Base-by-base conservation (phyloP, 768 basidiomycete genomes). In the Leucogyrophana mollusca region DNA sequence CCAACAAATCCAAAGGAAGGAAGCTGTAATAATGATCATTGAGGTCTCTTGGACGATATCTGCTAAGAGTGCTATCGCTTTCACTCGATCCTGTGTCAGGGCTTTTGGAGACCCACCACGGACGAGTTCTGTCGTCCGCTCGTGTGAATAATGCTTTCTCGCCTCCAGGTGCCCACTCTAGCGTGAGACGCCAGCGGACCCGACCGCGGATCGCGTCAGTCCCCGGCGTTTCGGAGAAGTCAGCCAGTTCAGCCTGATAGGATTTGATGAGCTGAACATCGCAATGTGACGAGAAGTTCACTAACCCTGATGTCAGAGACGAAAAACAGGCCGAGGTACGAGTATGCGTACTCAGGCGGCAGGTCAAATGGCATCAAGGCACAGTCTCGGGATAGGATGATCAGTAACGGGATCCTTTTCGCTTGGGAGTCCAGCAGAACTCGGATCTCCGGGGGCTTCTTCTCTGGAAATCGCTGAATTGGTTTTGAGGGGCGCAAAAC, bases 121-220 rank as follows among this genome's bases (percentile, higher is more conserved):
- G 61, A 35, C 25, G 46, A 4, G 39, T 40, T 4, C 50, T 21
- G 10, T 57, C 47, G 33, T 7, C 33, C 17, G 35, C 32, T n/a
- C 37, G 14, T 16, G 36, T n/a, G 45, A 61, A 57, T 25, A 64
- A 52, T 24, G 52, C 51, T 18, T 73, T 68, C 57, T 81, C 78
- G 3, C 78, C 79, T 18, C 78, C 79, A 4, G 71, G 60, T 9
- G 66, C 67, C 80, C 80, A 82, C 40, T 66, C 55, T 21, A 78
- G 65, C n/a, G 59, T 64, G 34, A 80, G 63, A 34, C 52, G 54
- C 79, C 79, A 82, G 38, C 68, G 49, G 4, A 78, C 69, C 18
- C 47, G 58, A 6, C 74, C 74, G 35, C 55, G 34, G 2, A 56
- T 22, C 6, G 48, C 18, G 11, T 42, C 43, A 2, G 49, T 18